A percentile compares a stretch with the other conserved stretches of the same genome.
Evolutionary conservation across 139 green algal genomes (phyloP).

Genomic region (Chlorella sp.): DNA sequence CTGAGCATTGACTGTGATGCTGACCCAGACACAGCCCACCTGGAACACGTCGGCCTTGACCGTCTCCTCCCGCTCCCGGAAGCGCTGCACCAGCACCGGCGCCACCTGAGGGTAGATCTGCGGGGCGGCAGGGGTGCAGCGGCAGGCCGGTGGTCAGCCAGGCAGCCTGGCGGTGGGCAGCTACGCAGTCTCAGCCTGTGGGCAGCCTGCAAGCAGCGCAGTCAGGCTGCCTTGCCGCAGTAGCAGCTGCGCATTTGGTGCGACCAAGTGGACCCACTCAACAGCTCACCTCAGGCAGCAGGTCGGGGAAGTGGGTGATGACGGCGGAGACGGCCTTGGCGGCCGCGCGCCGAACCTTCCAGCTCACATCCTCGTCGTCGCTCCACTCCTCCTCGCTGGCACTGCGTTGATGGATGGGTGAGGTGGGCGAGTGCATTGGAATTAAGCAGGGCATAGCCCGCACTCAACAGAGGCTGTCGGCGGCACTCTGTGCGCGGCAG

Average conservation of each 20-base stretch:
- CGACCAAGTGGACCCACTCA: no score
- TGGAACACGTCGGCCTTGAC: slow-evolving; percentile 87
- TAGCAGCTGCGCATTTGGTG: no score
- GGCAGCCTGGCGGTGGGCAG: no score
- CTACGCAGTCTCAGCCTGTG: no score
- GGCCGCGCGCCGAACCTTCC: slow-evolving; percentile 93
- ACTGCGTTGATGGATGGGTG: slow-evolving; percentile 10
- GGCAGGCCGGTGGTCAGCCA: background rate
- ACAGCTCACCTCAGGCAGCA: slow-evolving; percentile 41
- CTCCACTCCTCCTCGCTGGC: slow-evolving; percentile 85
- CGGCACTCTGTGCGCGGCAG: no score
- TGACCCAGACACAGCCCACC: background rate
- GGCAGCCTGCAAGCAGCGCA: no score
- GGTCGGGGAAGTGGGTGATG: slow-evolving; percentile 72
- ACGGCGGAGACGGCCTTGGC: slow-evolving; percentile 76
- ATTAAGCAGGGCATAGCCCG: no score
- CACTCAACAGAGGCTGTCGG: no score
- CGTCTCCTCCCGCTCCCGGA: slow-evolving; percentile 94
- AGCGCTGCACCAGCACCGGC: slow-evolving; percentile 74
- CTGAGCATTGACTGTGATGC: no score
- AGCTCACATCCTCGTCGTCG: slow-evolving; percentile 97
- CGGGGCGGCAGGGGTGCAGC: background rate
- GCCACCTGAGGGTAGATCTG: slow-evolving; percentile 51
- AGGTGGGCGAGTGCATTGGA: background rate
- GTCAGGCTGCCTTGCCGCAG: no score